Percentiles rank a stretch among this genome's conserved stretches.
Conservation (phyloP, 2,329 filamentous ascomycete species). For the Xylaria digitata region DNA sequence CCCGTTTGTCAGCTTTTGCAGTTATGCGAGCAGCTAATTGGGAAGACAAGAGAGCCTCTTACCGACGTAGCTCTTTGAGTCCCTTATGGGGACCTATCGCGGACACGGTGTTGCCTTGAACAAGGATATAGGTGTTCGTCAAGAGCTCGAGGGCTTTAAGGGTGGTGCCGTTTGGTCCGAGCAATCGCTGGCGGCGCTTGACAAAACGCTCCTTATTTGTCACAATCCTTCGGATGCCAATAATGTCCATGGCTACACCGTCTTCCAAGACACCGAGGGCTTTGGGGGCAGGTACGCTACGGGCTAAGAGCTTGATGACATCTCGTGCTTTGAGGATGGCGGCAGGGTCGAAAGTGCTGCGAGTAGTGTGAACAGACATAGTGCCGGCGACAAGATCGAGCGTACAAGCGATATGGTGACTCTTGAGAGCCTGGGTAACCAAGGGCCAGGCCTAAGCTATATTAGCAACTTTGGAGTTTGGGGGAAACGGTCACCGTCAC, state of each 20-base stretch:
- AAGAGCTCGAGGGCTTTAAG: conserved; percentile 86
- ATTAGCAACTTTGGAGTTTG: too few relatives aligned
- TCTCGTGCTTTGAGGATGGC: conserved; percentile 81
- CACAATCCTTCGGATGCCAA: conserved; percentile 64
- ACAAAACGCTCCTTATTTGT: conserved; percentile 95
- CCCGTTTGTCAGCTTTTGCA: too few relatives aligned
- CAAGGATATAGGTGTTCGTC: conserved; percentile 90
- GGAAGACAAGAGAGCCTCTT: too few relatives aligned
- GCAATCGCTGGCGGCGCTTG: conserved; percentile 90
- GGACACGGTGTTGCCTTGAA: conserved; percentile 91
- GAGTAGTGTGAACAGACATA: too few relatives aligned
- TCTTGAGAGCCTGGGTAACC: too few relatives aligned
- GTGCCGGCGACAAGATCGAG: too few relatives aligned
- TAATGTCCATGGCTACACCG: conserved; percentile 89
- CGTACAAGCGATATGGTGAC: too few relatives aligned
- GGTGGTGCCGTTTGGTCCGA: conserved; percentile 91
- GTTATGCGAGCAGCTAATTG: too few relatives aligned
- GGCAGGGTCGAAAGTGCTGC: too few relatives aligned
- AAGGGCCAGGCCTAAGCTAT: too few relatives aligned
- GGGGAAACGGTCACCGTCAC: too few relatives aligned
- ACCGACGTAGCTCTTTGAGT: too few relatives aligned
- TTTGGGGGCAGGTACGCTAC: conserved; percentile 92
- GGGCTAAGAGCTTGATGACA: conserved; percentile 89
- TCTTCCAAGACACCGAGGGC: conserved; percentile 95
- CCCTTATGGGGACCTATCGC: conserved; percentile 88